Base-by-base conservation (phyloP, 768 basidiomycete species). In the Hericium erinaceus region DNA sequence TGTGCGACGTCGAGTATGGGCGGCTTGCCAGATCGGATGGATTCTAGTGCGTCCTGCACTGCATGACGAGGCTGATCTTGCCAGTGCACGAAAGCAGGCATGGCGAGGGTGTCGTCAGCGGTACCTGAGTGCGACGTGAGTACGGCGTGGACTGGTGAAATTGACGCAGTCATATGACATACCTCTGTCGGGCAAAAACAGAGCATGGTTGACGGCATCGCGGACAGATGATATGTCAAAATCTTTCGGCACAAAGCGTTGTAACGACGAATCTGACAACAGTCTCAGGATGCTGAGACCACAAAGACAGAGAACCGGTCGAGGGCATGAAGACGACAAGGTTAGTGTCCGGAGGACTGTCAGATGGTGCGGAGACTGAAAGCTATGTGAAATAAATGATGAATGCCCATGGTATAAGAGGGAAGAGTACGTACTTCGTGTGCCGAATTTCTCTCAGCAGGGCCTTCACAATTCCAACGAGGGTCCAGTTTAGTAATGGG, bases 401-500 rank as follows among this genome's bases (percentile, higher is more conserved):
- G 22, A 55, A 20, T 5, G 39, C n/a, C n/a, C 41, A 48, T 22
- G 9, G 16, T 46, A 16, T 49, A 33, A 6, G 37, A 26, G 39
- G 41, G 12, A 12, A 40, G 48, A n/a, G 33, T 26, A 49, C 24
- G 48, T 20, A 61, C 56, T 49, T 60, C 24, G 51, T 40, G 18
- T 49, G 3, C 55, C 81, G 76, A 40, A 89, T 76, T 53, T 91
- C 87, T 58, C 72, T 75, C 26, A 83, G 67, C 56, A 92, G 74
- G 1, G 77, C 79, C 66, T 79, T 80, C 55, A 90, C 75, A 11
- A 91, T 82, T 2, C 87, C 87, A 2, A 85, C 83, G 5, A 91
- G 76, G 0, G 89, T 90, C 90, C 90, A 92, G 60, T 80, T 84
- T 41, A 92, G 74, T 18, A 92, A 72, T 0, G 84, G 81, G 4